Conservation (phyloP, 371 early-diverging fungal genomes). For the Mucor piriformis region DNA sequence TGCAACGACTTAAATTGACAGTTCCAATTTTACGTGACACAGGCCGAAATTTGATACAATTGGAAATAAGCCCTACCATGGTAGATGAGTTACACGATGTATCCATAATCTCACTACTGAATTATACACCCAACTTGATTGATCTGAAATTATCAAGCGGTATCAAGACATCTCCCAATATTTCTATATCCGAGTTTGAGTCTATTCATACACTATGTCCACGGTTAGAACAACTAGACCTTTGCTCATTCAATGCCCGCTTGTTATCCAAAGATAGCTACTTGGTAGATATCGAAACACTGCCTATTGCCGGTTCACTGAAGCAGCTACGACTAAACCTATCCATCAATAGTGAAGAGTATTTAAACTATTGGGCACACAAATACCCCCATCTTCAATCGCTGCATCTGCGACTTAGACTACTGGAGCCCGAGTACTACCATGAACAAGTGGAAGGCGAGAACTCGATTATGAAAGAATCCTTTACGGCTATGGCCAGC, state of each 20-base stretch:
- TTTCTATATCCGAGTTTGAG: constrained; percentile 17
- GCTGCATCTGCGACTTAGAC: constrained; percentile 7
- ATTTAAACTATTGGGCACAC: constrained; percentile 17
- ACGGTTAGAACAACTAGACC: background rate
- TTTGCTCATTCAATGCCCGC: constrained; percentile 1
- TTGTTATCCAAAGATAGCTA: background rate
- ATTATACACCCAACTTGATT: constrained; percentile 8
- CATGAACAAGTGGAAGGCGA: constrained; percentile 8
- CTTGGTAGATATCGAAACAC: constrained; percentile 5
- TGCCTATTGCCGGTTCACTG: background rate
- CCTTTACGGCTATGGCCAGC: constrained; percentile 11
- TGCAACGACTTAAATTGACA: constrained; percentile 10
- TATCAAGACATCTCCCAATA: background rate
- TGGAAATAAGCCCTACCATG: constrained; percentile 2
- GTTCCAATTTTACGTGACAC: constrained; percentile 8
- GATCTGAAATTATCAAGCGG: constrained; percentile 1
- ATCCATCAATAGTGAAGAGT: constrained; percentile 11
- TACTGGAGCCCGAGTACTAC: constrained; percentile 11
- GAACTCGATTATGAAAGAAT: constrained; percentile 16
- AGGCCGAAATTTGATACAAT: background rate
- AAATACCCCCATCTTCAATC: constrained; percentile 16
- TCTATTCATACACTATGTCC: constrained; percentile 20
- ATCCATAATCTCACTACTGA: constrained; percentile 1
- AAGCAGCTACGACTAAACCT: constrained; percentile 5
- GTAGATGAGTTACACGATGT: constrained; percentile 1